Conservation (phyloP, 805 yeast genomes). For the Schwanniomyces occidentalis region DNA sequence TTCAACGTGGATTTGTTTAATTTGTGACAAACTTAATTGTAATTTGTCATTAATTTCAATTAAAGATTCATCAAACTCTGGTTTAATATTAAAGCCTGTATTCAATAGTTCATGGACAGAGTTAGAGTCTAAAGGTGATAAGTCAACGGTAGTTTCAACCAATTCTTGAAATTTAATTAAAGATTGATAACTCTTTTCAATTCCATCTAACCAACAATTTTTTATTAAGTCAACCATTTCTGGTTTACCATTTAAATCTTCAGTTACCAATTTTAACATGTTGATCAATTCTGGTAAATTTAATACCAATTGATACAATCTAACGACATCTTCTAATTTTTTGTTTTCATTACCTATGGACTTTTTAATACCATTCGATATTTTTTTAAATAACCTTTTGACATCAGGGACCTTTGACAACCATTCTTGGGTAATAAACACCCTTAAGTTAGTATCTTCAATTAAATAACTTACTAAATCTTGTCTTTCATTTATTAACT, state of each 20-base stretch:
- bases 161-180: constrained; percentile 74
- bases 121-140: constrained; percentile 71
- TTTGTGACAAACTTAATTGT: constrained; percentile 52
- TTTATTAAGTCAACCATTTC: constrained; percentile 39
- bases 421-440: constrained; percentile 64
- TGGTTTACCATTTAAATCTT: constrained; percentile 25
- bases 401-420: constrained; percentile 80
- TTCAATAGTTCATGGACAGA: constrained; percentile 29
- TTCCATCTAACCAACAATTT: constrained; percentile 57
- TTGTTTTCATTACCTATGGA: constrained; percentile 45
- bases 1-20: constrained; percentile 53
- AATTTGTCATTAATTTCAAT: constrained; percentile 58
- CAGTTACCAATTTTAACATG: constrained; percentile 46
- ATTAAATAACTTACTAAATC: constrained; percentile 70
- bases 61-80: constrained; percentile 85
- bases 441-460: constrained; percentile 67
- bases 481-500: constrained; percentile 67
- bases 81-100: constrained; percentile 81
- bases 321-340: constrained; percentile 82
- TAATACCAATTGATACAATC: constrained; percentile 78
- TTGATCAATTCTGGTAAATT: constrained; percentile 69
- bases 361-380: constrained; percentile 37
- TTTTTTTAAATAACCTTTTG: constrained; percentile 68
- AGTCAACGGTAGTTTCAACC: constrained; percentile 89
- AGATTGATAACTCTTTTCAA: constrained; percentile 49